Evolutionary conservation across 108 stramenopile genomes (phyloP), one percentile per base, ranked within the genome.

Genomic region (Aurantiochytrium sp.): DNA sequence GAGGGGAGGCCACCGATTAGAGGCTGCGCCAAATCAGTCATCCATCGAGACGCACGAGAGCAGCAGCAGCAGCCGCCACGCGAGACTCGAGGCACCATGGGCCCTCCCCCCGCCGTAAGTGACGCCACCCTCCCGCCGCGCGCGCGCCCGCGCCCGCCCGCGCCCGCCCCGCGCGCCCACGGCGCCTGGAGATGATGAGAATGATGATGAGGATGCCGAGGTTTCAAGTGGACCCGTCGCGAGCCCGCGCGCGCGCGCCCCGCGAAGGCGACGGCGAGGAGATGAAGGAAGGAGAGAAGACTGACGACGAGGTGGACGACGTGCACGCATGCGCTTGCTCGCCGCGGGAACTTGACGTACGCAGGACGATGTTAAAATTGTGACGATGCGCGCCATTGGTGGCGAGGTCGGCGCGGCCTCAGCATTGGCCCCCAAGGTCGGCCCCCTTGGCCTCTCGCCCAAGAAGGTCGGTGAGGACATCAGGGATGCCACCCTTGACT

Each of bases 401-500:
- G 99, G 99, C 89, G 99, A 99, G 93, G 91, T 98, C 86, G 98
- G 95, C 89, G 92, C 97, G 52, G 97, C 99, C 68, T 97, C 99
- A 69, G 95, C 97, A 54, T 96, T 99, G 87, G 99, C 99, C 50
- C 99, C 99, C 93, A 99, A 99, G 95, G 96, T 99, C 68, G 99
- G 99, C 93, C 98, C 99, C 85, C 98, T 99, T 48, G 99, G 99
- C 93, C 92, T 99, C 54, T 98, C 98, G 86, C 99, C 99, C 91
- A 99, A 99, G 95, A 99, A 88, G 88, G 97, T 99, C 55, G 99
- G 99, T 87, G 99, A 99, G 91, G 99, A 99, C 94, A 99, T 99
- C 94, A 95, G 96, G 93, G 98, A 97, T 94, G 97, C 97, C 88
- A 99, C 99, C 90, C 96, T 95, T 97, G 99, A 99, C 95, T 99